Evolutionary conservation across 768 basidiomycete genomes (phyloP).

Genomic region (Rhizopogon sp.): DNA sequence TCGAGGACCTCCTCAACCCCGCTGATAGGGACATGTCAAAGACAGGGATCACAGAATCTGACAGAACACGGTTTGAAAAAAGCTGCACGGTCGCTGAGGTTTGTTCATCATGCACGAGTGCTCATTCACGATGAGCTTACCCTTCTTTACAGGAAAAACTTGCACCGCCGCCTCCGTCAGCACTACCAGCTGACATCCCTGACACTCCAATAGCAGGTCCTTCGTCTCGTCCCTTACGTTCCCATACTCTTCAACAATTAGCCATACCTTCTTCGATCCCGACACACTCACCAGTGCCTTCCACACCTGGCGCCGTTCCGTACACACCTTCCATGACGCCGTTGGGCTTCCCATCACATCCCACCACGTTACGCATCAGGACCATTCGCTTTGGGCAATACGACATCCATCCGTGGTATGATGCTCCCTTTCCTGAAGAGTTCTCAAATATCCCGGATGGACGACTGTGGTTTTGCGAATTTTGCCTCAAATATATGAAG

Average conservation of each 20-base stretch:
- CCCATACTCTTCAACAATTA: slow-evolving; percentile 38
- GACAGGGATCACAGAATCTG: slow-evolving; percentile 54
- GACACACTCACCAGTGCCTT: slow-evolving; percentile 31
- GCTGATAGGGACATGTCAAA: slow-evolving; percentile 70
- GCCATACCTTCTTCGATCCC: slow-evolving; percentile 25
- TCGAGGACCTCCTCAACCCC: slow-evolving; percentile 73
- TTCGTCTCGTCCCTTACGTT: slow-evolving; percentile 60
- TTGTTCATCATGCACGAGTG: slow-evolving; percentile 14
- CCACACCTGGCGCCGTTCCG: slow-evolving; percentile 28
- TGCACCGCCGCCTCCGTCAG: slow-evolving; percentile 33
- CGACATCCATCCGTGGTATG: slow-evolving; percentile 98
- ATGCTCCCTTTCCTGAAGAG: slow-evolving; percentile 98
- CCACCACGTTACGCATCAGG: slow-evolving; percentile 62
- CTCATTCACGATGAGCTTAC: slow-evolving; percentile 1
- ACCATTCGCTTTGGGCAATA: slow-evolving; percentile 86
- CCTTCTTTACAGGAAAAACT: slow-evolving; percentile 40
- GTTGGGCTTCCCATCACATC: slow-evolving; percentile 19
- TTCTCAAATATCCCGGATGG: slow-evolving; percentile 91
- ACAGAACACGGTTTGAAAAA: slow-evolving; percentile 70
- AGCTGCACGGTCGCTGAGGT: slow-evolving; percentile 76
- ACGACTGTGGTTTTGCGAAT: slow-evolving; percentile 94
- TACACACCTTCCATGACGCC: slow-evolving; percentile 30
- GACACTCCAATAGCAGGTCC: slow-evolving; percentile 46
- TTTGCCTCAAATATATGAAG: slow-evolving; percentile 98
- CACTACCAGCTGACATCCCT: slow-evolving; percentile 28